Conservation (phyloP, 1,284 basidiomycete genomes). For the Boletus semigastroideus region DNA sequence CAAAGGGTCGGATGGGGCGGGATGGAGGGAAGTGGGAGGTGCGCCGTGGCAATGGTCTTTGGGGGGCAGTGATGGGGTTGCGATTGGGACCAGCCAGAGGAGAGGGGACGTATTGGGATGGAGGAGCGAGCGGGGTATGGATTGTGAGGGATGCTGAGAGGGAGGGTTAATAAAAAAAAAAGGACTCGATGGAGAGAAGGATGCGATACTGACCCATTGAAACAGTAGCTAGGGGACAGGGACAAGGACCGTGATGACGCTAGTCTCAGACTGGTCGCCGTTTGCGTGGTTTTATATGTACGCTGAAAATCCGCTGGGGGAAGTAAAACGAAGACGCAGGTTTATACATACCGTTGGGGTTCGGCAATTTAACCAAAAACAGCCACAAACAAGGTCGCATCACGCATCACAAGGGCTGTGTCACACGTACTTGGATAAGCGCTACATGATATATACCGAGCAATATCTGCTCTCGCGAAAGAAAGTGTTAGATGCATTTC, state of each 20-base stretch:
- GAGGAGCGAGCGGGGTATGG: slow-evolving; percentile 26
- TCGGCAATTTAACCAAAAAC: slow-evolving; percentile 25
- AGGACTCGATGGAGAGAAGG: too few species aligned
- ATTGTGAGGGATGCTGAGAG: slow-evolving; percentile 34
- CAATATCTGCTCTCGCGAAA: slow-evolving; percentile 11
- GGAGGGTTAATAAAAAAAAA: slow-evolving; percentile 1
- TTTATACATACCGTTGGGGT: slow-evolving; percentile 30
- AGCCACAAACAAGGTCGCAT: slow-evolving; percentile 19
- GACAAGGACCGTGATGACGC: slow-evolving; percentile 31
- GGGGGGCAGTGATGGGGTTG: slow-evolving; percentile 23
- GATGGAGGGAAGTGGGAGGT: slow-evolving; percentile 61
- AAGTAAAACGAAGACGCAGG: background rate
- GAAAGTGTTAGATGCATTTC: slow-evolving; percentile 15
- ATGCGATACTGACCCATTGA: slow-evolving; percentile 26
- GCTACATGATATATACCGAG: slow-evolving; percentile 21
- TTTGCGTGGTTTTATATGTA: slow-evolving; percentile 34
- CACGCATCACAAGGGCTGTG: background rate
- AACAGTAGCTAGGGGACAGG: background rate
- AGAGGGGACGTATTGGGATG: slow-evolving; percentile 51
- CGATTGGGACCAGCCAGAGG: slow-evolving; percentile 52
- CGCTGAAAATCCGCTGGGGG: slow-evolving; percentile 29
- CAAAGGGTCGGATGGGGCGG: slow-evolving; percentile 72
- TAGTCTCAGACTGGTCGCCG: slow-evolving; percentile 32
- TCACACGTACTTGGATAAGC: background rate
- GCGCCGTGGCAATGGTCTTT: slow-evolving; percentile 40